These are phyloP conservation scores for Oryza meridionalis DNA, from an alignment of 176 grass and related monocot species.

Conservation along the genomic window DNA sequence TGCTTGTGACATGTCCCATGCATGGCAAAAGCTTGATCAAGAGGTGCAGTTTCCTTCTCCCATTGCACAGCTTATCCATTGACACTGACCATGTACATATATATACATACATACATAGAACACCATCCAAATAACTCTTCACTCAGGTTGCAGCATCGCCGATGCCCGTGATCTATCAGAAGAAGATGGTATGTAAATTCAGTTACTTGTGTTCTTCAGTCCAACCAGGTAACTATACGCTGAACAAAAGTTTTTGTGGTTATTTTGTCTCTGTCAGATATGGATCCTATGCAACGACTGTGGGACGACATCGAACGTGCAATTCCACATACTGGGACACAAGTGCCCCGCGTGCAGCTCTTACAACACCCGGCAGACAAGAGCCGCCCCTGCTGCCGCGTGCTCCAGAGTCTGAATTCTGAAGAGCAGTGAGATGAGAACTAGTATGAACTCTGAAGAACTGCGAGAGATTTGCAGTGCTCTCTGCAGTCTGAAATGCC, in stretches of 20 bases:
- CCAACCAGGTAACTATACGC: background rate
- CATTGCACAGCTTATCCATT: background rate
- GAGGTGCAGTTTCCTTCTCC: slow-evolving; percentile 51
- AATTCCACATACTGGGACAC: slow-evolving; percentile 72
- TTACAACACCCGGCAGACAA: slow-evolving; percentile 80
- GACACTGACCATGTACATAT: background rate
- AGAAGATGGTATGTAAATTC: slow-evolving; percentile 65
- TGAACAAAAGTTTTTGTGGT: background rate
- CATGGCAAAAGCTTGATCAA: slow-evolving; percentile 75
- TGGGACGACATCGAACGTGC: slow-evolving; percentile 56
- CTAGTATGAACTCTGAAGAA: background rate
- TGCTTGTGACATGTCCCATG: slow-evolving; percentile 69
- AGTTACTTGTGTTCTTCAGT: too few relatives aligned
- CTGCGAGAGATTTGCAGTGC: background rate
- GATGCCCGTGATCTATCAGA: slow-evolving; percentile 71
- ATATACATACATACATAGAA: background rate
- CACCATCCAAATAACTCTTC: background rate
- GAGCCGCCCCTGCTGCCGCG: slow-evolving; percentile 28
- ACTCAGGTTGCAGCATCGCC: slow-evolving; percentile 68
- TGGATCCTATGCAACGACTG: slow-evolving; percentile 92
- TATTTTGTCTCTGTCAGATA: slow-evolving; percentile 44
- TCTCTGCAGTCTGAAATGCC: slow-evolving; percentile 1
- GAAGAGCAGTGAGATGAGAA: background rate
- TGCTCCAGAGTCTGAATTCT: slow-evolving; percentile 48
- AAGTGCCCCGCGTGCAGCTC: slow-evolving; percentile 76